Evolutionary conservation across 495 filamentous ascomycete species (phyloP), one percentile per base, ranked within the genome.

Genomic region (Neurospora sp.): DNA sequence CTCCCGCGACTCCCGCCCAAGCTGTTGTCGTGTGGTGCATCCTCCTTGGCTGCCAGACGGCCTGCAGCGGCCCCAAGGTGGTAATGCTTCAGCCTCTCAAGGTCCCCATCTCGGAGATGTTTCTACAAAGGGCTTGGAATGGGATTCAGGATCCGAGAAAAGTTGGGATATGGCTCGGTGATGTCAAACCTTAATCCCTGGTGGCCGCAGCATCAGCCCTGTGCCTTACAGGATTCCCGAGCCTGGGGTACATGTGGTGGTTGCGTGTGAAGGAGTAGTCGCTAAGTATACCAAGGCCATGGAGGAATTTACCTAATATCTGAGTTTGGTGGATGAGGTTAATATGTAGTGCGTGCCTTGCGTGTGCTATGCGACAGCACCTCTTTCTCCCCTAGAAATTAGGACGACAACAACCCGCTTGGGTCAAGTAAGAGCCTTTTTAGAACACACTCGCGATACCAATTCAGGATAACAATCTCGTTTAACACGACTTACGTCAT

Each of bases 41-140:
- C 54, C 45, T 40, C 69, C 70, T 24, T 71, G 54, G 40, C 73
- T 77, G 76, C 76, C 54, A 73, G 76, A 75, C 74, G 74, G 54
- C 28, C 11, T 66, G 28, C 54, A 15, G 54, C 28, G 54, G 54
- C 72, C 74, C 69, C 70, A 72, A 71, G 74, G 70, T 73, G 70
- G 75, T 72, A 74, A 75, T 75, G 76, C 74, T 75, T 74, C 74
- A 77, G 43, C 71, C 45, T 66, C 54, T 66, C 54, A 31, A 28
- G 54, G 54, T 66, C 54, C 54, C 54, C 19, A 37, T 38, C 71
- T 77, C 79, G 79, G 79, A 76, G 72, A 69, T 80, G 71, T 74
- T 79, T 76, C 79, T 80, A 72, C 74, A 80, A 79, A 39, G 31
- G 79, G 79, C 69, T 74, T 79, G 76, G 77, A 76, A 75, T 70